Evolutionary conservation across 2,329 filamentous ascomycete genomes (phyloP).

Genomic region (Falciphora oryzae): DNA sequence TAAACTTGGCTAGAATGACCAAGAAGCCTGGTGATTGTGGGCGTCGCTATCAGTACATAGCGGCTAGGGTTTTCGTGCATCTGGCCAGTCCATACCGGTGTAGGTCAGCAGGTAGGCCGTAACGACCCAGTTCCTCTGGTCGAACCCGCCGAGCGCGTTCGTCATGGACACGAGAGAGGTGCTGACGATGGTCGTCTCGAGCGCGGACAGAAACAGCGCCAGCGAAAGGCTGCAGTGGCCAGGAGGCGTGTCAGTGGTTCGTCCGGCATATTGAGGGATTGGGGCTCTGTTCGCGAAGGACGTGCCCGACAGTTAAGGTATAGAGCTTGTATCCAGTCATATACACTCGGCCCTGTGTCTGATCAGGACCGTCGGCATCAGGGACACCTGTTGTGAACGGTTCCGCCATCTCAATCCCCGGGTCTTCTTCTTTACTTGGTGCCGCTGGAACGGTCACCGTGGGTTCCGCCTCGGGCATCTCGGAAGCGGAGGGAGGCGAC

Average conservation of each 20-base stretch:
- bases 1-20: conserved; percentile 36
- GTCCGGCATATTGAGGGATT: not conserved
- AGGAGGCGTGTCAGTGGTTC: not conserved
- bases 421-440: not conserved
- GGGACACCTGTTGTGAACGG: not conserved
- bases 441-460: not conserved
- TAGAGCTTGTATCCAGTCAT: conserved; percentile 7
- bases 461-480: not conserved
- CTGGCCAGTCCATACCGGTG: conserved; percentile 28
- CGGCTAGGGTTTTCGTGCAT: not conserved
- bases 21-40: conserved; percentile 26
- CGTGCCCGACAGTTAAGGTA: not conserved
- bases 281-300: too few relatives aligned
- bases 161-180: conserved; percentile 42
- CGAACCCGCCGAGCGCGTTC: conserved; percentile 30
- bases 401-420: not conserved
- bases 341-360: not conserved
- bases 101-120: conserved; percentile 44
- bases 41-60: not conserved
- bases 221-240: conserved; percentile 14
- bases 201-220: conserved; percentile 35
- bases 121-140: conserved; percentile 38
- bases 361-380: not conserved
- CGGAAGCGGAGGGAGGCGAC: too few relatives aligned
- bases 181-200: conserved; percentile 46